phyloP scores from a whole-genome alignment of 2,329 filamentous ascomycete species.

The Pseudogymnoascus verrucosus region DNA sequence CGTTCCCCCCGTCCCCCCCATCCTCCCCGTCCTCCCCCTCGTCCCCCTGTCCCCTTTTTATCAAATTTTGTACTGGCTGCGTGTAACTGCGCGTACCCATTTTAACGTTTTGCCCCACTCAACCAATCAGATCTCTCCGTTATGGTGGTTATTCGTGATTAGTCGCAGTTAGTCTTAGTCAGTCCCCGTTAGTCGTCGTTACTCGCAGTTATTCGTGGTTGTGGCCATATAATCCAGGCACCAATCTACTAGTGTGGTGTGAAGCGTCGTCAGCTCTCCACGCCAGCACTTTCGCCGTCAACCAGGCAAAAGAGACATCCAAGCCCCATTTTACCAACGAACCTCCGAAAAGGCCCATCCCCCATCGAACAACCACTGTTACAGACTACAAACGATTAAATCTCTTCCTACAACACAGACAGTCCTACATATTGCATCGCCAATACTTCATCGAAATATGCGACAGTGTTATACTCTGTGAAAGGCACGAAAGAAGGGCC shows the following conservation, averaged over 20 bases:
- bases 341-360: background rate
- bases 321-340: background rate
- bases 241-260: background rate
- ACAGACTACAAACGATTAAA: background rate
- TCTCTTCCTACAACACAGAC: background rate
- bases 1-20: too few relatives aligned
- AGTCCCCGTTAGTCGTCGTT: background rate
- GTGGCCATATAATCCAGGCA: background rate
- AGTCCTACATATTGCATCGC: background rate
- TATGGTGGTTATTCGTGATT: background rate
- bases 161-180: background rate
- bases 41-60: background rate
- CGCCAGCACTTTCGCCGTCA: constrained; percentile 10
- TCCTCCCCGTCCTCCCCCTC: too few relatives aligned
- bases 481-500: background rate
- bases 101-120: background rate
- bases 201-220: background rate
- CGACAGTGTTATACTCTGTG: background rate
- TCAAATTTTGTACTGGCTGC: background rate
- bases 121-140: background rate
- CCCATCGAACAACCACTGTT: background rate
- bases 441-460: background rate
- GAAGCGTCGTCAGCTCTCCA: constrained; percentile 11
- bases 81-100: constrained; percentile 3
- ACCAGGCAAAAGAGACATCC: background rate